A percentile compares a stretch with the other conserved stretches of the same genome.
These are phyloP conservation scores for Trichoderma endophyticum DNA, from an alignment of 2,329 filamentous ascomycete genomes.

Conservation along the genomic window DNA sequence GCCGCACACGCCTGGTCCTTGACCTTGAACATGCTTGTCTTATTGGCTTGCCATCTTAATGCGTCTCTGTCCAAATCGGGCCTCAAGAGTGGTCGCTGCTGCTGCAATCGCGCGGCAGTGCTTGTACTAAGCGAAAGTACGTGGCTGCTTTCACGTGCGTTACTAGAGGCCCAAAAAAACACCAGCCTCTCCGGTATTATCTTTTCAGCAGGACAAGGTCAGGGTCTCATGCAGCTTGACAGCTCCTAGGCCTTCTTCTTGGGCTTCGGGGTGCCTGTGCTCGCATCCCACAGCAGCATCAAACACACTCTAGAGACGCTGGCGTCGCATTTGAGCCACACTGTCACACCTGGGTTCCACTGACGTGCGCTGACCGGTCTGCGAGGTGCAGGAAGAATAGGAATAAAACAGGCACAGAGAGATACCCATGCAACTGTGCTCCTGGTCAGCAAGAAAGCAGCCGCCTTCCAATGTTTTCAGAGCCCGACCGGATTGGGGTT, in stretches of 20 bases:
- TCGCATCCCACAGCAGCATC: neutral
- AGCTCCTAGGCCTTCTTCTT: neutral
- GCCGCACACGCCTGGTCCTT: neutral
- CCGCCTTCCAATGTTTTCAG: neutral
- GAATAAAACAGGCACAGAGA: neutral
- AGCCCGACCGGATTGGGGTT: neutral
- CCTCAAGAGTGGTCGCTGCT: neutral
- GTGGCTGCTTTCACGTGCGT: neutral
- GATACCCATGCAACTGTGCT: neutral
- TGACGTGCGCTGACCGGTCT: conserved; percentile 4
- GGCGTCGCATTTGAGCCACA: neutral
- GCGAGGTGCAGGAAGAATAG: neutral
- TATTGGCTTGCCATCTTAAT: neutral
- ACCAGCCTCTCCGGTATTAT: neutral
- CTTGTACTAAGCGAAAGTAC: neutral
- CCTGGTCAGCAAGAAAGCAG: neutral
- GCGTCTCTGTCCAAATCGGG: neutral
- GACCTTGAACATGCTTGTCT: neutral
- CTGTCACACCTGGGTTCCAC: neutral
- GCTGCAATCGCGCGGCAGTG: neutral
- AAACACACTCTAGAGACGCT: neutral
- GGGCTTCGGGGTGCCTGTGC: neutral
- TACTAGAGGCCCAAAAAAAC: neutral
- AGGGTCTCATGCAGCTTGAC: conserved; percentile 1
- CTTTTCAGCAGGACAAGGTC: neutral